phyloP scores from a whole-genome alignment of 2,329 filamentous ascomycete species.

The Colletotrichum gigasporum region DNA sequence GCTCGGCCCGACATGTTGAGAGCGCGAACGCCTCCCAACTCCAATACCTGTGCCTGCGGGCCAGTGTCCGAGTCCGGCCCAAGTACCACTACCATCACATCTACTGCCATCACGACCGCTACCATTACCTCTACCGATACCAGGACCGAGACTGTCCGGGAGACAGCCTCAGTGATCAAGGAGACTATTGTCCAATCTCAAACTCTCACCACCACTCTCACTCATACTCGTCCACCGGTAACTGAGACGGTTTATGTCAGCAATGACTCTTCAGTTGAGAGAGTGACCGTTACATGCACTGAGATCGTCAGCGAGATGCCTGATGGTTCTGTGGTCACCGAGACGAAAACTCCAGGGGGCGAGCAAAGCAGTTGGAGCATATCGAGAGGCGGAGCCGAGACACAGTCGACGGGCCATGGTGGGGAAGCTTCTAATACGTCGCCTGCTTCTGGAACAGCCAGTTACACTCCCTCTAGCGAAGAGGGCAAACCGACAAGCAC shows the following conservation, averaged over 20 bases:
- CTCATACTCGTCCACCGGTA: conserved; percentile 1
- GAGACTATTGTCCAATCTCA: conserved; percentile 36
- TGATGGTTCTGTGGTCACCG: conserved; percentile 13
- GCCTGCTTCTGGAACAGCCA: neutral
- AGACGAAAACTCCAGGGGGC: conserved; percentile 1
- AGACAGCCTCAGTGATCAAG: conserved; percentile 21
- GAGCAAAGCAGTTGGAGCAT: neutral
- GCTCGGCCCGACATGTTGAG: conserved; percentile 25
- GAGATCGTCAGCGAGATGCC: conserved; percentile 17
- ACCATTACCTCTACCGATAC: conserved; percentile 35
- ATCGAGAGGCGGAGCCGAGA: neutral
- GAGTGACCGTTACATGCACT: conserved; percentile 22
- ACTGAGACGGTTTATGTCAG: conserved; percentile 19
- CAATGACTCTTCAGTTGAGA: neutral
- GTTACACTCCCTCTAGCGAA: neutral
- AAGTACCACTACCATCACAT: conserved; percentile 30
- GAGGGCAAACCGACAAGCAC: neutral
- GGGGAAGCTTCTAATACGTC: conserved; percentile 1
- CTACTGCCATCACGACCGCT: conserved; percentile 39
- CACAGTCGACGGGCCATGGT: neutral
- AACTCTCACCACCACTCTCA: conserved; percentile 25
- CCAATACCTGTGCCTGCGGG: conserved; percentile 27
- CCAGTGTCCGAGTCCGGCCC: conserved; percentile 27
- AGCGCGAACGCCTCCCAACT: conserved; percentile 18
- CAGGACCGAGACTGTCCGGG: conserved; percentile 36